Percentiles rank a stretch among this genome's conserved stretches.
These are phyloP conservation scores for Aspergillus avenaceus DNA, from an alignment of 495 filamentous ascomycete genomes.

Conservation along the genomic window DNA sequence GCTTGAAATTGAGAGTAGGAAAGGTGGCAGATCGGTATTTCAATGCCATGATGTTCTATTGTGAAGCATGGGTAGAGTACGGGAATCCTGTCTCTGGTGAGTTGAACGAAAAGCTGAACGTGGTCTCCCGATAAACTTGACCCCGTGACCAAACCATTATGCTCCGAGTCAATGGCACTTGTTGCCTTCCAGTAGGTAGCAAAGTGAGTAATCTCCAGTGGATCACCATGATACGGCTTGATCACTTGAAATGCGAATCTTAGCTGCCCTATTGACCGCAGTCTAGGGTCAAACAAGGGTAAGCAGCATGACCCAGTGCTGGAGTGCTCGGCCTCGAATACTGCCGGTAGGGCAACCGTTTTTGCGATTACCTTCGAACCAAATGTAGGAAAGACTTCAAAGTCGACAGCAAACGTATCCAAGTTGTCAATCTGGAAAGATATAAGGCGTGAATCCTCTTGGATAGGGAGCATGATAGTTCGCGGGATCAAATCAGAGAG, in stretches of 20 bases:
- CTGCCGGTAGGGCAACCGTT: slow-evolving; percentile 80
- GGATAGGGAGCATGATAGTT: slow-evolving; percentile 90
- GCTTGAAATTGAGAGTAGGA: slow-evolving; percentile 68
- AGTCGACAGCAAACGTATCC: slow-evolving; percentile 89
- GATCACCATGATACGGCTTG: slow-evolving; percentile 90
- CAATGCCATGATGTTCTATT: slow-evolving; percentile 72
- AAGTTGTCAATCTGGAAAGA: slow-evolving; percentile 95
- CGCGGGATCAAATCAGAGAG: slow-evolving; percentile 92
- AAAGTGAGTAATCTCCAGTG: slow-evolving; percentile 94
- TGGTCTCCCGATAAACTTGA: slow-evolving; percentile 94
- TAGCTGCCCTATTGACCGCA: slow-evolving; percentile 92
- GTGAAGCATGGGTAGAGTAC: slow-evolving; percentile 82
- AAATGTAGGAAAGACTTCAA: slow-evolving; percentile 96
- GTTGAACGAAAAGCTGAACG: slow-evolving; percentile 82
- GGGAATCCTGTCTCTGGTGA: slow-evolving; percentile 81
- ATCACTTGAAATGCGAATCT: slow-evolving; percentile 93
- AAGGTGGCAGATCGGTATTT: slow-evolving; percentile 72
- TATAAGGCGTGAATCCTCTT: slow-evolving; percentile 86
- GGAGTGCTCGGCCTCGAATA: slow-evolving; percentile 68
- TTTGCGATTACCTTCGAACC: slow-evolving; percentile 96
- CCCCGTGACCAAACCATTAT: slow-evolving; percentile 84
- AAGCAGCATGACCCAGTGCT: slow-evolving; percentile 79
- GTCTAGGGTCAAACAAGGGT: slow-evolving; percentile 85
- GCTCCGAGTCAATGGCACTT: slow-evolving; percentile 77
- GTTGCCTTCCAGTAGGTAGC: slow-evolving; percentile 99